These are phyloP conservation scores for Polytolypa hystricis DNA, from an alignment of 2,329 filamentous ascomycete species.

Conservation along the genomic window DNA sequence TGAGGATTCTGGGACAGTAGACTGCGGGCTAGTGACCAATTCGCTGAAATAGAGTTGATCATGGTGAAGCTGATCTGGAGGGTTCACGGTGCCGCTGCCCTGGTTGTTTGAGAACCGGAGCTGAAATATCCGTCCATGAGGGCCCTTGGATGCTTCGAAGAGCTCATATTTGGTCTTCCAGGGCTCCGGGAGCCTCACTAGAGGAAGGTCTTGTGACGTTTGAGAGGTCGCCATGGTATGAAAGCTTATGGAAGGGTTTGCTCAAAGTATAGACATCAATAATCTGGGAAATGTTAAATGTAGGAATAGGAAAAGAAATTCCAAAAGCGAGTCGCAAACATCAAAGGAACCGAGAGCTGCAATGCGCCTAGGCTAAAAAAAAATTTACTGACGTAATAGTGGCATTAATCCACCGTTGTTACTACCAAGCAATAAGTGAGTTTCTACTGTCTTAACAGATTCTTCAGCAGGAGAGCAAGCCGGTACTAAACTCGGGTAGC, in stretches of 20 bases:
- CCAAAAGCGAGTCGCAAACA: no score
- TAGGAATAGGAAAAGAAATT: no score
- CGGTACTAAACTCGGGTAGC: no score
- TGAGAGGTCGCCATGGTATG: constrained; percentile 7
- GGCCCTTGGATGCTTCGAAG: constrained; percentile 8
- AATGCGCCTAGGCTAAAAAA: no score
- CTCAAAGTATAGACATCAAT: no score
- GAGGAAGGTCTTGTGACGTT: constrained; percentile 9
- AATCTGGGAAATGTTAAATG: no score
- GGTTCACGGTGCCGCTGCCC: constrained; percentile 11
- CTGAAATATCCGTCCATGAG: constrained; percentile 10
- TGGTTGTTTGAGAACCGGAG: constrained; percentile 14
- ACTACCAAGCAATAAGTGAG: no score
- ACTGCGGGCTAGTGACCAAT: constrained; percentile 14
- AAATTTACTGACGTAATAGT: no score
- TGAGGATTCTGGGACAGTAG: constrained; percentile 14
- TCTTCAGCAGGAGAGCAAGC: no score
- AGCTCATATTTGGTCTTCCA: constrained; percentile 16
- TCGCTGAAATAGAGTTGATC: constrained; percentile 21
- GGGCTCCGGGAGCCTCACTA: constrained; percentile 15
- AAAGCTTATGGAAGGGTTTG: not conserved
- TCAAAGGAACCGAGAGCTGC: no score
- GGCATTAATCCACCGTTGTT: no score
- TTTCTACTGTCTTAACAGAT: no score
- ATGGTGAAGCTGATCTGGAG: constrained; percentile 20